Base-by-base conservation (phyloP, 179 eudicot genomes). In the Beta corolliflora region DNA sequence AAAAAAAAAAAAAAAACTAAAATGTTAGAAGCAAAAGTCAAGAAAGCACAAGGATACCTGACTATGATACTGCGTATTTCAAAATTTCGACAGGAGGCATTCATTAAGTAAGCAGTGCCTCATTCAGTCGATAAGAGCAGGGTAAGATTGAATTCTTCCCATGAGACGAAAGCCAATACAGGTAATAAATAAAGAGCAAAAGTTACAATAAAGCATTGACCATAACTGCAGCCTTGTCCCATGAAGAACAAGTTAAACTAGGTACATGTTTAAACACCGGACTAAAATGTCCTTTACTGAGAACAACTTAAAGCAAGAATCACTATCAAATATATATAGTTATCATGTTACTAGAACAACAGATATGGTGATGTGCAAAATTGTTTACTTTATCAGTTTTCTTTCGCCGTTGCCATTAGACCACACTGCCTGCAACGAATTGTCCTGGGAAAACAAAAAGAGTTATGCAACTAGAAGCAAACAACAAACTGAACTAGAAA, bases 361-460 rank as follows among this genome's bases (percentile, higher is more conserved):
- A n/a, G n/a, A n/a, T n/a, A 69, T 68, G 61, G 54, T 54, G 29
- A 61, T 13, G 52, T 67, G 25, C 74, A 81, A 83, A 36, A n/a
- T 23, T 10, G 7, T 65, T 80, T n/a, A 89, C 97, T 94, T 88
- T 75, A 93, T 83, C 59, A 91, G 83, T 81, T 81, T 89, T 80
- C 81, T 81, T 46, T 89, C 91, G 29, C 54, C 73, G 45, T 44
- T 50, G 19, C n/a, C n/a, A n/a, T n/a, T n/a, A 31, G 91, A 84
- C 95, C 95, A 92, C 54, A 93, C 87, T 15, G 97, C 97, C 86
- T 93, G 97, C 89, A 92, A 83, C 0, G 97, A 88, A 83, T 93
- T 93, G 71, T 93, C 97, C 97, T 93, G 83, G 31, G 18, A 59
- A 82, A 73, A 73, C n/a, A 9, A 77, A 74, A 52, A 63, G 21